A percentile compares a stretch with the other conserved stretches of the same genome.
phyloP scores from a whole-genome alignment of 129 eudicot species.

The Chrysanthemum lavandulifolium region DNA sequence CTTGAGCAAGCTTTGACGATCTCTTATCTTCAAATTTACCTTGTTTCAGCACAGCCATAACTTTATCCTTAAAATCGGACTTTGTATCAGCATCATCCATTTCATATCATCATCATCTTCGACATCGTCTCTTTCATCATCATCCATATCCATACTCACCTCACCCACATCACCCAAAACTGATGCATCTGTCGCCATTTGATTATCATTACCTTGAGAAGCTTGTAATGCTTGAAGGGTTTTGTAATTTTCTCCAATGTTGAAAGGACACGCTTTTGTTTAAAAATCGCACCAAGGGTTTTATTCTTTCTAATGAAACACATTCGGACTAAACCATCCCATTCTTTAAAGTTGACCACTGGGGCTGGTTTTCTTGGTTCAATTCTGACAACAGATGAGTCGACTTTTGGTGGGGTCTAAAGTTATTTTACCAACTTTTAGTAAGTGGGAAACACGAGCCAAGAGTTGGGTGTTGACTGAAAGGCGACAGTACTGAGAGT shows the following conservation, averaged over 20 bases:
- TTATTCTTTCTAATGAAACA: slow-evolving; percentile 90
- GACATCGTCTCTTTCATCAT: slow-evolving; percentile 42
- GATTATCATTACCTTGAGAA: slow-evolving; percentile 30
- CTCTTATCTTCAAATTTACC: slow-evolving; percentile 69
- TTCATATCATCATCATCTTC: slow-evolving; percentile 53
- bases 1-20: slow-evolving; percentile 82
- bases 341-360: slow-evolving; percentile 67
- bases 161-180: slow-evolving; percentile 55
- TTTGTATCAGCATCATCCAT: slow-evolving; percentile 52
- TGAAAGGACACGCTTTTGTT: slow-evolving; percentile 56
- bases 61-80: slow-evolving; percentile 61
- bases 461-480: slow-evolving; percentile 88
- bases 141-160: slow-evolving; percentile 43
- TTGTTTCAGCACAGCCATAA: slow-evolving; percentile 55
- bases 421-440: slow-evolving; percentile 88
- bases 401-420: slow-evolving; percentile 97
- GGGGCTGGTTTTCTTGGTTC: slow-evolving; percentile 93
- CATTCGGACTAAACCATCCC: slow-evolving; percentile 82
- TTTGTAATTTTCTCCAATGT: slow-evolving; percentile 75
- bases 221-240: slow-evolving; percentile 71
- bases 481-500: slow-evolving; percentile 77
- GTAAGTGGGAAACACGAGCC: slow-evolving; percentile 77
- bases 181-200: slow-evolving; percentile 48
- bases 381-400: slow-evolving; percentile 88
- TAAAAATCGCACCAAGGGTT: slow-evolving; percentile 75